These are phyloP conservation scores for Pleurotus tuoliensis DNA, from an alignment of 768 basidiomycete genomes.

Conservation along the genomic window DNA sequence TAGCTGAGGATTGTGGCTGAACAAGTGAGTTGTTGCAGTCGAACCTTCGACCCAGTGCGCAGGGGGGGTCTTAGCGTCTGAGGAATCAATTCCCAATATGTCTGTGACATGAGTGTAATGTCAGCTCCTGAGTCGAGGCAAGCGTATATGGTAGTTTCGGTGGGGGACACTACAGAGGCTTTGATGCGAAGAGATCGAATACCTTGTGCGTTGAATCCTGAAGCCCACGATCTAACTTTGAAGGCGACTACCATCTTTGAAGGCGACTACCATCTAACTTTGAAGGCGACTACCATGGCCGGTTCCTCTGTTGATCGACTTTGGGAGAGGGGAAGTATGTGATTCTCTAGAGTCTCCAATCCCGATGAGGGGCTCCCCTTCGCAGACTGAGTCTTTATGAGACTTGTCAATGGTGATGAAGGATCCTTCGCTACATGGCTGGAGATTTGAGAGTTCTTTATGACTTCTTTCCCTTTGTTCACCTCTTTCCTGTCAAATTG, in stretches of 20 bases:
- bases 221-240: not conserved
- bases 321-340: too few relatives aligned
- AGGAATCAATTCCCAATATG: not conserved
- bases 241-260: too few relatives aligned
- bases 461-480: too few relatives aligned
- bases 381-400: too few relatives aligned
- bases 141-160: not conserved
- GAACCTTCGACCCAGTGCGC: not conserved
- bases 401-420: too few relatives aligned
- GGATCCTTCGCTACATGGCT: not conserved
- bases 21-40: not conserved
- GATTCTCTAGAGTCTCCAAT: too few relatives aligned
- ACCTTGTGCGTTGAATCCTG: not conserved
- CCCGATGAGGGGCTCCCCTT: too few relatives aligned
- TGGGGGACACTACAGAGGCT: not conserved
- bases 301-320: too few relatives aligned
- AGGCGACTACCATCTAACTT: too few relatives aligned
- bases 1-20: constrained; percentile 15
- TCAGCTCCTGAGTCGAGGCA: constrained; percentile 12
- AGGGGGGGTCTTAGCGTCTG: not conserved
- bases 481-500: too few relatives aligned
- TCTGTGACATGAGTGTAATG: constrained; percentile 12
- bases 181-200: constrained; percentile 2
- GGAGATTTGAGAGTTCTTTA: too few relatives aligned
- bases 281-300: too few relatives aligned